Percentiles rank a stretch among this genome's conserved stretches.
Conservation (phyloP, 2,329 filamentous ascomycete genomes). For the Aspergillus sp. region DNA sequence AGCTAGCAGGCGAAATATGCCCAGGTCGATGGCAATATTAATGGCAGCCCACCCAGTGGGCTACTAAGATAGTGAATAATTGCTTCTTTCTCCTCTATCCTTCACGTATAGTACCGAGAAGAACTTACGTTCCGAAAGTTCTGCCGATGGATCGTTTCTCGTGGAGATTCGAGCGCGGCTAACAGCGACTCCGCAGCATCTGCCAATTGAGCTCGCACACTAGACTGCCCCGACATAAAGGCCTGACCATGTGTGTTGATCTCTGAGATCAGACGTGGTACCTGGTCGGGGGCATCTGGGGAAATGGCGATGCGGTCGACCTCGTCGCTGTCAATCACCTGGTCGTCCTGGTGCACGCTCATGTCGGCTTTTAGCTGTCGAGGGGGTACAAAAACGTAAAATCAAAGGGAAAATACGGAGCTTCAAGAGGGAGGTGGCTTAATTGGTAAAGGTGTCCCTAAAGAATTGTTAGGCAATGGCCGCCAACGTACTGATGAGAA, state of each 20-base stretch:
- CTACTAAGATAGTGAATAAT: slow-evolving; percentile 1
- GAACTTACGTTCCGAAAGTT: too few relatives aligned
- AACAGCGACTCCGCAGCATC: slow-evolving; percentile 21
- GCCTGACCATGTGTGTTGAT: not conserved
- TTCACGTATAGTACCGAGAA: too few relatives aligned
- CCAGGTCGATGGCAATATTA: slow-evolving; percentile 26
- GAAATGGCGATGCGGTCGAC: not conserved
- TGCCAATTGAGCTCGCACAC: slow-evolving; percentile 14
- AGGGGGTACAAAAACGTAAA: too few relatives aligned
- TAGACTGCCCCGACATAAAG: not conserved
- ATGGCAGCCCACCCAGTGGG: slow-evolving; percentile 25
- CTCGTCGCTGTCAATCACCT: not conserved
- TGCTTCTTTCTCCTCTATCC: too few relatives aligned
- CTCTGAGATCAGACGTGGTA: not conserved
- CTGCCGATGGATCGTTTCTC: slow-evolving; percentile 42
- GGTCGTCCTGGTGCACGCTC: not conserved
- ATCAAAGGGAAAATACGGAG: too few relatives aligned
- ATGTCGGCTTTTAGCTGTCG: not conserved
- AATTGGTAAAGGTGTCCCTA: too few relatives aligned
- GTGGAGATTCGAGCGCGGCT: slow-evolving; percentile 46
- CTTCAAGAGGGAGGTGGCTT: too few relatives aligned
- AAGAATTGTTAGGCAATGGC: too few relatives aligned
- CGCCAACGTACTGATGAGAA: too few relatives aligned
- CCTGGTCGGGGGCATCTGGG: not conserved
- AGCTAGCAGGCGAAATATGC: slow-evolving; percentile 25